Percentiles rank a stretch among this genome's conserved stretches.
phyloP scores from a whole-genome alignment of 1,139 yeast genomes.

The Yamadazyma oceani region DNA sequence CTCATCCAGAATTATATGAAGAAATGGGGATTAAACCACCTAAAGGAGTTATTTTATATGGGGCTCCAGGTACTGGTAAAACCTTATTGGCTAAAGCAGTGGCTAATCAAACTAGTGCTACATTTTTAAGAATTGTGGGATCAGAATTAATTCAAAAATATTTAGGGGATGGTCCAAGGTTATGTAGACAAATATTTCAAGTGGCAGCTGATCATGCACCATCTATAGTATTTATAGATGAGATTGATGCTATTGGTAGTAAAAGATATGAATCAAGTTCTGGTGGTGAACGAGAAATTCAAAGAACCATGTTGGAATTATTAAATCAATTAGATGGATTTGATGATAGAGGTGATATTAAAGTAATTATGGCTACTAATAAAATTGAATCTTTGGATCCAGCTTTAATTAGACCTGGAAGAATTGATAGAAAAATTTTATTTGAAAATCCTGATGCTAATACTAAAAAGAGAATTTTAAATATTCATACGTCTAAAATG shows the following conservation, averaged over 20 bases:
- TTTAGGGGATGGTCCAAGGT: constrained; percentile 96
- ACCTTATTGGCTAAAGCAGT: constrained; percentile 97
- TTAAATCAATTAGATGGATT: constrained; percentile 97
- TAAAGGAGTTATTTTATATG: constrained; percentile 96
- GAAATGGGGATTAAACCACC: constrained; percentile 99
- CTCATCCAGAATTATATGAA: constrained; percentile 97
- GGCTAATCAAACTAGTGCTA: constrained; percentile 96
- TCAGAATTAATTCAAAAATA: constrained; percentile 96
- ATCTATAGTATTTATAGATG: constrained; percentile 96
- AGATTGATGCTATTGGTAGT: constrained; percentile 98
- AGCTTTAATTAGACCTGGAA: constrained; percentile 96
- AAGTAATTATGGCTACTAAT: constrained; percentile 99
- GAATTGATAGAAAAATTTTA: constrained; percentile 95
- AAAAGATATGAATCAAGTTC: constrained; percentile 94
- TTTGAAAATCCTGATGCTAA: constrained; percentile 95
- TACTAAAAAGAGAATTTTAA: constrained; percentile 89
- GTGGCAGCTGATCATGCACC: constrained; percentile 98
- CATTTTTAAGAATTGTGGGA: constrained; percentile 94
- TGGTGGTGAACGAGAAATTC: constrained; percentile 98
- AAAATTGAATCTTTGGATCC: constrained; percentile 95
- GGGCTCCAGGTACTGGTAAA: constrained; percentile 99
- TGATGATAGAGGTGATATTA: constrained; percentile 97
- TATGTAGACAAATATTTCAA: constrained; percentile 92
- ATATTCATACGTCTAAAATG: constrained; percentile 95
- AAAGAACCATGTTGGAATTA: constrained; percentile 97